Base-by-base conservation (phyloP, 108 stramenopile genomes). In the Skeletonema marinoi region DNA sequence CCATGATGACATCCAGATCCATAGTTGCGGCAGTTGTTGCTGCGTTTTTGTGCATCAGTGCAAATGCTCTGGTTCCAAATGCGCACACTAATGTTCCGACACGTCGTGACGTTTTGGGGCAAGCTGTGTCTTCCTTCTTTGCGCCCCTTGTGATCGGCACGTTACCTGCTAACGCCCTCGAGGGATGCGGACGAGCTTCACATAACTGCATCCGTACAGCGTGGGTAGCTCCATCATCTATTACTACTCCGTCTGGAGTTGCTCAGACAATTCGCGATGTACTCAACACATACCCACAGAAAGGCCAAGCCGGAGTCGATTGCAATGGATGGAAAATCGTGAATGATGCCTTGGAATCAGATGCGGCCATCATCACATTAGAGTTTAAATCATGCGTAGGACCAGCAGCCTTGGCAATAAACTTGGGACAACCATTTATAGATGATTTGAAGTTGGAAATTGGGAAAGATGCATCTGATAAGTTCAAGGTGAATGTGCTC, bases 201-300 rank as follows among this genome's bases (percentile, higher is more conserved):
- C 86, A 90, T 44, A 92, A 94, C 64, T 94, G 93, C 46, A 74
- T 94, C 38, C 78, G 84, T 6, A 90, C 91, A 30, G 74, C 79
- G 2, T 94, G 93, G 91, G 86, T 82, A 50, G 89, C 91, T 50
- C 93, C 93, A n/a, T 68, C 77, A n/a, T 75, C 64, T 4, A 56
- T 56, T 25, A 46, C 56, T 14, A 36, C 14, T 13, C 48, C 50
- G 25, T 21, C 32, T 2, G 71, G 65, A 9, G 78, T 54, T n/a
- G 46, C 54, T 21, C 21, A 11, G 17, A 39, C 42, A 3, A 54
- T 80, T 12, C 50, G 78, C 21, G 70, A 51, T 30, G 78, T 69
- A 16, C 38, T 80, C 5, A 71, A 69, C 36, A 75, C 73, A 21
- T 80, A 80, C 60, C 78, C 73, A 19, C 61, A 74, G 38, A 21